Evolutionary conservation across 768 basidiomycete species (phyloP).

Genomic region (Lentinula sp.): DNA sequence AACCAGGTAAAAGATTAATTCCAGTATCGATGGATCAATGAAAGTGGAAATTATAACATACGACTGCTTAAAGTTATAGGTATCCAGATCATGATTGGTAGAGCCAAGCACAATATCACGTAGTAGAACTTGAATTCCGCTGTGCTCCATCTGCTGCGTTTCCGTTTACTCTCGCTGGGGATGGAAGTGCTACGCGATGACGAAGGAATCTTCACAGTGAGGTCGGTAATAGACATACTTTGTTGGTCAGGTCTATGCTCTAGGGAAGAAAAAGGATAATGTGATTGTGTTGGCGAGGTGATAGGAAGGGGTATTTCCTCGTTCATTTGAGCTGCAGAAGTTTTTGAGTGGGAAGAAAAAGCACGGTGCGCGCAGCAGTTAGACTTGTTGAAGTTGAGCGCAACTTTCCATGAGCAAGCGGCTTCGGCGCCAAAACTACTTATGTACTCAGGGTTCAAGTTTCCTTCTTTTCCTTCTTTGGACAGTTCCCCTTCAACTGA

Average conservation of each 20-base stretch:
- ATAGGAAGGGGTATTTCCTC: slow-evolving; percentile 2
- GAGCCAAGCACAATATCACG: slow-evolving; percentile 46
- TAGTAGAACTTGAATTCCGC: slow-evolving; percentile 79
- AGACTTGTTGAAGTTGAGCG: too few species aligned
- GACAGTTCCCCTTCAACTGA: not conserved
- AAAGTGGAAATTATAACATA: slow-evolving; percentile 35
- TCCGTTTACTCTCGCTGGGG: slow-evolving; percentile 17
- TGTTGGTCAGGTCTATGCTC: slow-evolving; percentile 7
- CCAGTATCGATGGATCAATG: not conserved
- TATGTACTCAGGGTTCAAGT: too few species aligned
- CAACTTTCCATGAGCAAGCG: too few species aligned
- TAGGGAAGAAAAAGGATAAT: not conserved
- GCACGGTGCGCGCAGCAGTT: not conserved
- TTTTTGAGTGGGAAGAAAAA: too few species aligned
- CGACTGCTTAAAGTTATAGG: slow-evolving; percentile 68
- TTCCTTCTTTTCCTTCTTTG: not conserved
- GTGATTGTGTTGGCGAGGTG: not conserved
- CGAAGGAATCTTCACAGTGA: slow-evolving; percentile 54
- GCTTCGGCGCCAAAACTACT: too few species aligned
- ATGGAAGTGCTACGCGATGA: slow-evolving; percentile 21
- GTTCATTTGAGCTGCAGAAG: not conserved
- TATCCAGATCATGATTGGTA: slow-evolving; percentile 74
- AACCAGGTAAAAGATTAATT: slow-evolving; percentile 2
- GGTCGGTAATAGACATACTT: slow-evolving; percentile 26
- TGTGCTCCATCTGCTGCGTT: slow-evolving; percentile 67